A percentile compares a stretch with the other conserved stretches of the same genome.
These are phyloP conservation scores for Solanum neorickii DNA, from an alignment of 257 asterid species.

Conservation along the genomic window DNA sequence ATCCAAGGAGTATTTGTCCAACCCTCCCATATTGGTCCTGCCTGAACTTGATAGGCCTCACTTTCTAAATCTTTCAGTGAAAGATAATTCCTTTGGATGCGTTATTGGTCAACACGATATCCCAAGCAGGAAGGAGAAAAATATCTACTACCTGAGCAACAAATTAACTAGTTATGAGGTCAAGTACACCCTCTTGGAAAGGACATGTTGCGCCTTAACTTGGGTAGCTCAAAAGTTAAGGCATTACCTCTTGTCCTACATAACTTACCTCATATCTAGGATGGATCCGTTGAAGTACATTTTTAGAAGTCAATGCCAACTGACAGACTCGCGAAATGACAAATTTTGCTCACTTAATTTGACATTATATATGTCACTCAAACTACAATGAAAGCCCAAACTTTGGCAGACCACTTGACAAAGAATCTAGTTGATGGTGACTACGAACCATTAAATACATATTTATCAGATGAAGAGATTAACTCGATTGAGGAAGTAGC, in stretches of 20 bases:
- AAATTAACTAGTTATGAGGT: neutral
- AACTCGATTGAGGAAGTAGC: no score
- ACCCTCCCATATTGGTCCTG: neutral
- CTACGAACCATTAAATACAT: no score
- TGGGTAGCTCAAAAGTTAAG: neutral
- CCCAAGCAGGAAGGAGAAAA: neutral
- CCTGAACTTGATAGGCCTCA: neutral
- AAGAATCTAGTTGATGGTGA: no score
- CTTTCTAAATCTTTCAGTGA: neutral
- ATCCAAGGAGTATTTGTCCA: neutral
- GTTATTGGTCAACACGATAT: neutral
- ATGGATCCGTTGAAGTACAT: no score
- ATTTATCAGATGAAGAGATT: no score
- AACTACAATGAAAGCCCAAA: neutral
- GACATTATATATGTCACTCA: neutral
- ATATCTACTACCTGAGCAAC: neutral
- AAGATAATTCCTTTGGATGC: no score
- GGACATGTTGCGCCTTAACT: no score
- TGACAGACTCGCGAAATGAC: no score
- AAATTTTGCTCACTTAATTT: neutral
- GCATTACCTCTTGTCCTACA: neutral
- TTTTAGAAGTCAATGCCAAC: no score
- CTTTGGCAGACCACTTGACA: no score
- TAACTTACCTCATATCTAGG: neutral
- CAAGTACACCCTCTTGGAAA: neutral